Evolutionary conservation across 306 rosid species (phyloP).

Genomic region (Vicia sativa): DNA sequence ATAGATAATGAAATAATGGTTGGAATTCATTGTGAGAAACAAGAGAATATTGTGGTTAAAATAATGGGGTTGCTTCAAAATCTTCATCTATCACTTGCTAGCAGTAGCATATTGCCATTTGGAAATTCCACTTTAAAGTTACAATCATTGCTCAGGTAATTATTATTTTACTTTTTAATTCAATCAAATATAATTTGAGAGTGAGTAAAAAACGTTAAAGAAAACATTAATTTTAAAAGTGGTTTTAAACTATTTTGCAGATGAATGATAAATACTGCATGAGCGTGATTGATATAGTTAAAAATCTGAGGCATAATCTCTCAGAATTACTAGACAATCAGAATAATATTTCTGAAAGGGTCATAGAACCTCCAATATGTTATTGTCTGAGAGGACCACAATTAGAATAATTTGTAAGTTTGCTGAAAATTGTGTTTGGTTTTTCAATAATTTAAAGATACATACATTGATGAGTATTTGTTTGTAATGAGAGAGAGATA

Average conservation of each 20-base stretch:
- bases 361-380: too few species aligned
- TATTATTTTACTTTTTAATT: not conserved
- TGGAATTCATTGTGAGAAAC: conserved; percentile 41
- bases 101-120: conserved; percentile 43
- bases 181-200: not conserved
- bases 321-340: not conserved
- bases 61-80: conserved; percentile 36
- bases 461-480: too few species aligned
- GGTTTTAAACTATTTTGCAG: not conserved
- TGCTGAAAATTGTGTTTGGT: too few species aligned
- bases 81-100: conserved; percentile 37
- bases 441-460: too few species aligned
- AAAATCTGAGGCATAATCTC: conserved; percentile 17
- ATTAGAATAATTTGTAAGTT: too few species aligned
- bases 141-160: conserved; percentile 45
- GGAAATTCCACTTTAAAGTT: conserved; percentile 38
- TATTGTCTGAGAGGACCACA: too few species aligned
- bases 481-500: too few species aligned
- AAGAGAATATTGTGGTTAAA: conserved; percentile 36
- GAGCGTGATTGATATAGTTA: conserved; percentile 35
- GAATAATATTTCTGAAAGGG: too few species aligned
- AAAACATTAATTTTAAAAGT: too few species aligned
- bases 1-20: conserved; percentile 36
- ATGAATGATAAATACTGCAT: conserved; percentile 30
- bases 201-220: not conserved